phyloP scores from a whole-genome alignment of 306 rosid genomes.

The Elaeagnus macrophylla region DNA sequence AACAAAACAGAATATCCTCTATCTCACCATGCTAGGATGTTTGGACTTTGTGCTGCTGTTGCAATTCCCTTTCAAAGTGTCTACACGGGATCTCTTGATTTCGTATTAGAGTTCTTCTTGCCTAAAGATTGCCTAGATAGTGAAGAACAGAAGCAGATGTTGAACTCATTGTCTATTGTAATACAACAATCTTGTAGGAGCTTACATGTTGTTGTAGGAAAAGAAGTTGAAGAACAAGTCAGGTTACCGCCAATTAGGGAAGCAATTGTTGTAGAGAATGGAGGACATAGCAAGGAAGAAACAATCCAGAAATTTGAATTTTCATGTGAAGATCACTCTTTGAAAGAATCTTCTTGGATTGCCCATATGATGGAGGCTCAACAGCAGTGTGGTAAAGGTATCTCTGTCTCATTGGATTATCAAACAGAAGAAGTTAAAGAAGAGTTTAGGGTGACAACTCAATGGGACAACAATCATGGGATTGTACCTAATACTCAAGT shows the following conservation, averaged over 20 bases:
- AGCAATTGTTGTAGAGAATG: not conserved
- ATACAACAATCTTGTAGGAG: conserved; percentile 44
- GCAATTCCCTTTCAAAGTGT: conserved; percentile 46
- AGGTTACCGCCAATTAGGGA: conserved; percentile 10
- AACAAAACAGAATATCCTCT: conserved; percentile 52
- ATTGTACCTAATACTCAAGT: conserved; percentile 15
- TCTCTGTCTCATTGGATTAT: conserved; percentile 38
- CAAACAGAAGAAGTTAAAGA: conserved; percentile 32
- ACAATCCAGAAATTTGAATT: conserved; percentile 8
- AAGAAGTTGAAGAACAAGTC: conserved; percentile 29
- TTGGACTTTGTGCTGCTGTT: conserved; percentile 47
- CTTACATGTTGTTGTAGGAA: conserved; percentile 32
- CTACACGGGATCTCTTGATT: conserved; percentile 36
- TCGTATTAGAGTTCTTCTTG: conserved; percentile 51
- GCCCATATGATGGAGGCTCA: conserved; percentile 55
- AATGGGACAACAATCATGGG: conserved; percentile 21
- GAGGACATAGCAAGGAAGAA: conserved; percentile 13
- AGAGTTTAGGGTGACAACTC: conserved; percentile 43
- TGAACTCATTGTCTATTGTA: conserved; percentile 34
- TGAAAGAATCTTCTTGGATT: conserved; percentile 36
- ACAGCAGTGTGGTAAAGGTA: conserved; percentile 39
- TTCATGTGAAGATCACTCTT: conserved; percentile 13
- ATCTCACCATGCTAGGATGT: conserved; percentile 41
- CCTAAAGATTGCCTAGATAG: conserved; percentile 36
- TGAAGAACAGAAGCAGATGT: conserved; percentile 38